These are phyloP conservation scores for Candida glaebosa DNA, from an alignment of 805 yeast species.

Conservation along the genomic window DNA sequence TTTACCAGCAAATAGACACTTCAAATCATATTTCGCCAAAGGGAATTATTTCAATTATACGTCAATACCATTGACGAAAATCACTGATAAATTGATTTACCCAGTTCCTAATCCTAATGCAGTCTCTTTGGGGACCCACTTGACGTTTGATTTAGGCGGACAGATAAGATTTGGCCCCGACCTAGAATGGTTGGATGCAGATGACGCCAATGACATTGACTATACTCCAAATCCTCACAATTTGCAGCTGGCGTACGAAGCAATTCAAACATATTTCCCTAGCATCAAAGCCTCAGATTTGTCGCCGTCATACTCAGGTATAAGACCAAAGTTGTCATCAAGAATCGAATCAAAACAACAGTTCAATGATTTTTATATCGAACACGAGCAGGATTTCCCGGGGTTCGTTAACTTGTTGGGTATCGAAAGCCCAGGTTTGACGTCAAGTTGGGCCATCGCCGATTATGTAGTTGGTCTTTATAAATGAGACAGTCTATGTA, in stretches of 20 bases:
- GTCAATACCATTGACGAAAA: constrained; percentile 37
- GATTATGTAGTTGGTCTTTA: constrained; percentile 52
- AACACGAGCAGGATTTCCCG: constrained; percentile 64
- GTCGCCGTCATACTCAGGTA: constrained; percentile 72
- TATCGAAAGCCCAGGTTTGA: constrained; percentile 89
- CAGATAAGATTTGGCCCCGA: constrained; percentile 86
- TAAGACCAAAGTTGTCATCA: constrained; percentile 70
- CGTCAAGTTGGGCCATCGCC: constrained; percentile 79
- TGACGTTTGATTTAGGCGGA: constrained; percentile 80
- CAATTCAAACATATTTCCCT: constrained; percentile 64
- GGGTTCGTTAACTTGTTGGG: constrained; percentile 81
- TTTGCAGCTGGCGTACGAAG: constrained; percentile 51
- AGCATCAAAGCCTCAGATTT: constrained; percentile 48
- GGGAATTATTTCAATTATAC: constrained; percentile 75
- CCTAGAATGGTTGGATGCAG: constrained; percentile 65
- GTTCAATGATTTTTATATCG: constrained; percentile 72
- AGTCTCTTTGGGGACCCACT: constrained; percentile 82
- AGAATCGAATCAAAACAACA: constrained; percentile 31
- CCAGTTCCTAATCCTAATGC: constrained; percentile 71
- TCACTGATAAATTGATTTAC: constrained; percentile 47
- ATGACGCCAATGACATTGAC: constrained; percentile 33
- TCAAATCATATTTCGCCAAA: constrained; percentile 67
- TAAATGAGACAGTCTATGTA: constrained; percentile 10
- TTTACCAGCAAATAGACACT: constrained; percentile 58
- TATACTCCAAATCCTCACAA: constrained; percentile 48